A percentile compares a stretch with the other conserved stretches of the same genome.
Evolutionary conservation across 257 asterid genomes (phyloP).

Genomic region (Solanum verrucosum): DNA sequence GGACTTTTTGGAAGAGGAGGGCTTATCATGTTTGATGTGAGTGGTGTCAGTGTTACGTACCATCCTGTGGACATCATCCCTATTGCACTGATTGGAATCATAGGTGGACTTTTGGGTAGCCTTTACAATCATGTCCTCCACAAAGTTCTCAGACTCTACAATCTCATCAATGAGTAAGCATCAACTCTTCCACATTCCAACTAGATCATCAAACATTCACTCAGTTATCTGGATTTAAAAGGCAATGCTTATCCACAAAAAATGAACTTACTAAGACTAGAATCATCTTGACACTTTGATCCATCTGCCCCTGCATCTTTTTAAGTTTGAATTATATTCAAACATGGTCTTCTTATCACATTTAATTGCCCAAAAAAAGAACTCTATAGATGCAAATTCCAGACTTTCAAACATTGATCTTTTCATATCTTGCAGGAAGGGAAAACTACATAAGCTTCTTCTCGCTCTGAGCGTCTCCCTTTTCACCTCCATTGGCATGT

Average conservation of each 20-base stretch:
- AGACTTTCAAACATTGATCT: background rate
- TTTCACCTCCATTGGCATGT: constrained; percentile 71
- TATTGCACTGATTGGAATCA: constrained; percentile 55
- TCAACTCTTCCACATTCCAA: background rate
- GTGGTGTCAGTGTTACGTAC: constrained; percentile 62
- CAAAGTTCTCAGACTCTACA: constrained; percentile 74
- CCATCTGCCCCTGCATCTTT: background rate
- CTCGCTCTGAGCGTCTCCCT: constrained; percentile 69
- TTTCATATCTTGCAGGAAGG: constrained; percentile 58
- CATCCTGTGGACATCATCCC: constrained; percentile 61
- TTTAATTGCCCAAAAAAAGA: background rate
- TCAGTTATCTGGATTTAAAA: background rate
- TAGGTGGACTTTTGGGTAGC: constrained; percentile 90
- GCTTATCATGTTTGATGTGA: constrained; percentile 79
- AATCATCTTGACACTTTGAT: background rate
- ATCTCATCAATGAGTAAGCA: constrained; percentile 66
- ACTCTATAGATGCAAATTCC: constrained; percentile 37
- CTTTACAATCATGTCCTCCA: constrained; percentile 71
- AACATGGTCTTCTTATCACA: background rate
- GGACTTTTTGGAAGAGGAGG: constrained; percentile 95
- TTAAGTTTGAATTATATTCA: background rate
- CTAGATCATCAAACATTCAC: background rate
- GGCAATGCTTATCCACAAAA: background rate
- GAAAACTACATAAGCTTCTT: constrained; percentile 62
- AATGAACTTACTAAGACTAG: background rate